Conservation (phyloP, 2,329 filamentous ascomycete genomes). For the Cordyceps cateniannulata region DNA sequence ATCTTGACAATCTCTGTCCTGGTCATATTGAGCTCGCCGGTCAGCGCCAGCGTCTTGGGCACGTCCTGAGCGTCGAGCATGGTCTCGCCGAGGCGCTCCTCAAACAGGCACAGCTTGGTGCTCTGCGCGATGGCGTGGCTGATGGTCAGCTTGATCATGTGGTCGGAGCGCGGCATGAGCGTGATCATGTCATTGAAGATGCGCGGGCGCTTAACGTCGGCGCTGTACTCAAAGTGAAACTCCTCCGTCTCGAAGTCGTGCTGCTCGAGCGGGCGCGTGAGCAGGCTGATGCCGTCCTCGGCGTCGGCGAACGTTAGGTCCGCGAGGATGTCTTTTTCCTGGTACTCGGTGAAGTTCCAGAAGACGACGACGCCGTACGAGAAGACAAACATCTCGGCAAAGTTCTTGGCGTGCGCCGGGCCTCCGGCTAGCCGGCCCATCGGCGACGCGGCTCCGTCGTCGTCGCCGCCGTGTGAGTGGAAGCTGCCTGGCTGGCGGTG, state of each 20-base stretch:
- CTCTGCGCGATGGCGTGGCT: conserved; percentile 96
- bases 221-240: conserved; percentile 96
- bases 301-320: conserved; percentile 84
- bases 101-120: conserved; percentile 92
- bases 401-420: conserved; percentile 61
- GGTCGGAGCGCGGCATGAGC: conserved; percentile 77
- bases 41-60: conserved; percentile 80
- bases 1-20: conserved; percentile 89
- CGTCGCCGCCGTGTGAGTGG: conserved; percentile 32
- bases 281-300: conserved; percentile 58
- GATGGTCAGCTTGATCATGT: conserved; percentile 98
- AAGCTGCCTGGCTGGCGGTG: conserved; percentile 19
- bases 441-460: conserved; percentile 32
- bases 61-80: conserved; percentile 92
- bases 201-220: conserved; percentile 74
- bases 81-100: conserved; percentile 90
- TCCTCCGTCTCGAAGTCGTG: conserved; percentile 96
- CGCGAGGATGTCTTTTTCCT: conserved; percentile 93
- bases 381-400: conserved; percentile 95
- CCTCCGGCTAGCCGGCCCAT: conserved; percentile 48
- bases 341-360: conserved; percentile 95
- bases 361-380: conserved; percentile 97
- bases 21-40: conserved; percentile 85
- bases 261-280: conserved; percentile 74
- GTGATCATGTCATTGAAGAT: conserved; percentile 99